Evolutionary conservation across 495 filamentous ascomycete genomes (phyloP).

Genomic region (Neurospora sp.): DNA sequence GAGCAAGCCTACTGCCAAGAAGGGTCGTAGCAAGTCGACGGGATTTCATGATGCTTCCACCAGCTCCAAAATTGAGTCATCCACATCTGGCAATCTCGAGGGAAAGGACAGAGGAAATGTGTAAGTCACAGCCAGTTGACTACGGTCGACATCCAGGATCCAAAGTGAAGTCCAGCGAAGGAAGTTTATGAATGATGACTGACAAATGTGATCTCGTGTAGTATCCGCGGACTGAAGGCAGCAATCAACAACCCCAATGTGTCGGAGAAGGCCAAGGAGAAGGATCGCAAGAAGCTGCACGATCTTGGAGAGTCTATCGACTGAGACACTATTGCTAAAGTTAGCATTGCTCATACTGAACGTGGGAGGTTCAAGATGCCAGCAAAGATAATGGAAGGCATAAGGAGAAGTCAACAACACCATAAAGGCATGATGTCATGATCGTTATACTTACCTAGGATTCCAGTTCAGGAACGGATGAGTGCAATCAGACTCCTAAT

Average conservation of each 20-base stretch:
- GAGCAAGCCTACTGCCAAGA: conserved; percentile 2
- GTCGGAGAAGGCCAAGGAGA: conserved; percentile 20
- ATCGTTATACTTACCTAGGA: background rate
- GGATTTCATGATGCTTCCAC: conserved; percentile 1
- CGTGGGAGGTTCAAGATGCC: too few species aligned
- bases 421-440: background rate
- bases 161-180: too few species aligned
- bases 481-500: background rate
- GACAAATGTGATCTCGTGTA: background rate
- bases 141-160: too few species aligned
- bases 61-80: background rate
- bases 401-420: background rate
- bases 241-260: conserved; percentile 15
- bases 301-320: conserved; percentile 16
- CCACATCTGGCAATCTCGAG: conserved; percentile 1
- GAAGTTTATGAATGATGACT: too few species aligned
- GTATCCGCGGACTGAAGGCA: conserved; percentile 13
- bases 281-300: conserved; percentile 18
- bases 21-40: conserved; percentile 8
- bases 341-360: too few species aligned
- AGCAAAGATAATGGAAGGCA: too few species aligned
- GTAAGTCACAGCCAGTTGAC: conserved; percentile 1
- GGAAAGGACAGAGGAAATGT: conserved; percentile 14
- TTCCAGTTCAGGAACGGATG: background rate
- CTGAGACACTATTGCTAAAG: background rate